Percentiles rank a stretch among this genome's conserved stretches.
These are phyloP conservation scores for Colletotrichum plurivorum DNA, from an alignment of 2,329 filamentous ascomycete species.

Conservation along the genomic window DNA sequence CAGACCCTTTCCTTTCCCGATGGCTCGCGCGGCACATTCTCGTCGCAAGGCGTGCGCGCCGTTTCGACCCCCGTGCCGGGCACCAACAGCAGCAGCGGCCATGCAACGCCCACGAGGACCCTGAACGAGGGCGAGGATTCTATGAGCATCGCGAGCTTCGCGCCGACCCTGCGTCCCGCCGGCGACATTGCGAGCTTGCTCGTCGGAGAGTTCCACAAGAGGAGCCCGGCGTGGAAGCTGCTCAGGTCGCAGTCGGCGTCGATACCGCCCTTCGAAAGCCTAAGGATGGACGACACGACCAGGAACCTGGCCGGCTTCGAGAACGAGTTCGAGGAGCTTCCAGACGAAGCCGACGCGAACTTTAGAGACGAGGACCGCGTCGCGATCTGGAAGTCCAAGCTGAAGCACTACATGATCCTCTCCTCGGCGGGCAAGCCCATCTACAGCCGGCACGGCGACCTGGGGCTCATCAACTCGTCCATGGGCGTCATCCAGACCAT, in stretches of 20 bases:
- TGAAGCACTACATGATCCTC: slow-evolving; percentile 97
- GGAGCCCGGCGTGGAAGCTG: slow-evolving; percentile 78
- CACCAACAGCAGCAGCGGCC: slow-evolving; percentile 58
- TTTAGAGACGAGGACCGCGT: slow-evolving; percentile 72
- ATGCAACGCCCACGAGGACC: slow-evolving; percentile 55
- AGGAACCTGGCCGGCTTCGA: slow-evolving; percentile 77
- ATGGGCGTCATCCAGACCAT: slow-evolving; percentile 97
- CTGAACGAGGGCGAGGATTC: slow-evolving; percentile 71
- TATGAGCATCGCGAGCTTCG: slow-evolving; percentile 76
- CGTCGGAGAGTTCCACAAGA: slow-evolving; percentile 76
- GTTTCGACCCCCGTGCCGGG: slow-evolving; percentile 51
- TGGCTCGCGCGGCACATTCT: slow-evolving; percentile 75
- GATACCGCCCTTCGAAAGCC: slow-evolving; percentile 72
- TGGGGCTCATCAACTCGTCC: slow-evolving; percentile 90
- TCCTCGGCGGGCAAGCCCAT: slow-evolving; percentile 98
- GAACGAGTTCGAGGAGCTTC: slow-evolving; percentile 83
- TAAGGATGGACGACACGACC: slow-evolving; percentile 57
- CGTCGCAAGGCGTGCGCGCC: slow-evolving; percentile 54
- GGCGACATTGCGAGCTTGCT: slow-evolving; percentile 88
- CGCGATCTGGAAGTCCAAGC: slow-evolving; percentile 86
- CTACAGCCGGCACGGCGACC: slow-evolving; percentile 94
- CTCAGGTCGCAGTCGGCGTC: slow-evolving; percentile 74
- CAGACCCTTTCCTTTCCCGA: slow-evolving; percentile 82
- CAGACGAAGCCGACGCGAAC: slow-evolving; percentile 62
- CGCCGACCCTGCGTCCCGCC: slow-evolving; percentile 72